Percentiles rank a stretch among this genome's conserved stretches.
phyloP scores from a whole-genome alignment of 2,329 filamentous ascomycete species.

The Claviceps fusiformis region DNA sequence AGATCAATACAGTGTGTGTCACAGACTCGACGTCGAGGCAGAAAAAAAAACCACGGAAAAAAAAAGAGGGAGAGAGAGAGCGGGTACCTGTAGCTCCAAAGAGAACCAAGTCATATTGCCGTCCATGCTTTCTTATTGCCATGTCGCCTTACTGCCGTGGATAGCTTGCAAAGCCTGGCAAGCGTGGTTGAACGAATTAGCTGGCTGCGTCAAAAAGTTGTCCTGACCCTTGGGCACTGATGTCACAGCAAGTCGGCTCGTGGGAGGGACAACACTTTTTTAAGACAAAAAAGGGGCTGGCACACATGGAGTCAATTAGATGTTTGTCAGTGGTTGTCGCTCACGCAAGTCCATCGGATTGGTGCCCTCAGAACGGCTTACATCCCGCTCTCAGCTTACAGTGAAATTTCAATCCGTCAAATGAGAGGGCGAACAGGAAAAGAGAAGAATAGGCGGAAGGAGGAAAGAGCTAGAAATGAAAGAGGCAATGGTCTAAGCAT shows the following conservation, averaged over 20 bases:
- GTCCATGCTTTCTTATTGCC: constrained; percentile 34
- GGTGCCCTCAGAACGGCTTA: neutral
- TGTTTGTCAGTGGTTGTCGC: neutral
- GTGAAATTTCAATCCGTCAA: too few species aligned
- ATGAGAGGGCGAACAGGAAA: neutral
- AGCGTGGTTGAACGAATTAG: neutral
- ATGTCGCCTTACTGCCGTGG: constrained; percentile 16
- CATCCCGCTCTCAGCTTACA: neutral
- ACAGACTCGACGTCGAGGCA: constrained; percentile 5
- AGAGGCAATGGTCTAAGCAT: too few species aligned
- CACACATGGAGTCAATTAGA: neutral
- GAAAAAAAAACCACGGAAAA: neutral
- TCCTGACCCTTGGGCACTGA: neutral
- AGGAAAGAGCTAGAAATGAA: too few species aligned
- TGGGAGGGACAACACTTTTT: neutral
- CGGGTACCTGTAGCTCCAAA: constrained; percentile 41
- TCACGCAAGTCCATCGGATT: neutral
- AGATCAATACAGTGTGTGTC: neutral
- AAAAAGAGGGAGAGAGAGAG: neutral
- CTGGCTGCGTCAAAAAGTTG: neutral
- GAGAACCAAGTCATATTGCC: constrained; percentile 43
- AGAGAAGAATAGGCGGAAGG: too few species aligned
- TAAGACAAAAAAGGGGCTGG: neutral
- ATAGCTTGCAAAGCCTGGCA: neutral
- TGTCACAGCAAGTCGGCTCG: neutral